Evolutionary conservation across 176 grass and related monocot species (phyloP).

Genomic region (Oryza coarctata): DNA sequence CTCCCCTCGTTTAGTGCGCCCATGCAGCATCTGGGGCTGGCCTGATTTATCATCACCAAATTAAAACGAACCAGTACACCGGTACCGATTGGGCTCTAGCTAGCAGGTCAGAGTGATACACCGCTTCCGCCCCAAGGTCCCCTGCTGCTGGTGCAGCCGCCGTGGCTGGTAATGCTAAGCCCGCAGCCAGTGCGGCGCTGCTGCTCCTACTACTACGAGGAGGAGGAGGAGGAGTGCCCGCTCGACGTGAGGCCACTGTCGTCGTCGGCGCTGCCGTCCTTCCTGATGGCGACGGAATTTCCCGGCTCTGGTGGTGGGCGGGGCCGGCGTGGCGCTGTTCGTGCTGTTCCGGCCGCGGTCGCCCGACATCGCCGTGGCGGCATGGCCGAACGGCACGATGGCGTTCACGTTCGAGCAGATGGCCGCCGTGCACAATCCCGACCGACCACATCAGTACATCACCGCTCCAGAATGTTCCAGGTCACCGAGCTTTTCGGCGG

Average conservation of each 20-base stretch:
- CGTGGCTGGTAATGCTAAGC: neutral
- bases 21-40: too few species aligned
- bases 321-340: slow-evolving; percentile 45
- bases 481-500: too few species aligned
- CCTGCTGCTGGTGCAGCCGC: too few species aligned
- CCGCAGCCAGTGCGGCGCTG: neutral
- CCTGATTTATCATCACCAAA: too few species aligned
- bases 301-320: slow-evolving; percentile 44
- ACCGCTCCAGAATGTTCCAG: too few species aligned
- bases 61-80: too few species aligned
- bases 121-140: too few species aligned
- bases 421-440: slow-evolving; percentile 71
- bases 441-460: too few species aligned
- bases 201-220: too few species aligned
- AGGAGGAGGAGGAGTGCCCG: neutral
- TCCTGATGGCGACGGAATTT: slow-evolving; percentile 55
- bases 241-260: neutral
- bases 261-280: slow-evolving; percentile 55
- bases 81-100: too few species aligned
- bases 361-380: slow-evolving; percentile 57
- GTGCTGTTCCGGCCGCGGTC: slow-evolving; percentile 66
- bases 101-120: too few species aligned
- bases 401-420: slow-evolving; percentile 75
- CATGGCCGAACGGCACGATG: slow-evolving; percentile 58
- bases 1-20: too few species aligned